Percentiles rank a stretch among this genome's conserved stretches.
Evolutionary conservation across 148 eudicot genomes (phyloP).

Genomic region (Gaultheria prostrata): DNA sequence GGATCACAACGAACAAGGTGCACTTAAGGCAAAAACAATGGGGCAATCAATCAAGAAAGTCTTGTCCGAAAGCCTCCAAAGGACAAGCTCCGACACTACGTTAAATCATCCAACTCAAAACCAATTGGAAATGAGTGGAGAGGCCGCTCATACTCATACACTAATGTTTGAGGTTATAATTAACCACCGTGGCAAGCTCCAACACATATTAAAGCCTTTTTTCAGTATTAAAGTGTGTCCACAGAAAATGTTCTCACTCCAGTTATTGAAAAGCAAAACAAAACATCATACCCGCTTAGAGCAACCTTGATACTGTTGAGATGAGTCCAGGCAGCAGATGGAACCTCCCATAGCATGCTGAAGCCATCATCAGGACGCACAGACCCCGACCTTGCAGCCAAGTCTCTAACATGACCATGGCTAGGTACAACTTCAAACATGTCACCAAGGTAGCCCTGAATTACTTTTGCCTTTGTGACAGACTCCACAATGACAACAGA

Average conservation of each 20-base stretch:
- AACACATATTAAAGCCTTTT: background rate
- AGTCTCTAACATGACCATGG: constrained; percentile 97
- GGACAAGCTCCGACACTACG: no score
- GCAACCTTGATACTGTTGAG: constrained; percentile 95
- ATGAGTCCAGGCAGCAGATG: constrained; percentile 96
- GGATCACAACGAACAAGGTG: no score
- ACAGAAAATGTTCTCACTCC: background rate
- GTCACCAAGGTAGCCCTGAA: constrained; percentile 95
- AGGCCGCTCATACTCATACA: no score
- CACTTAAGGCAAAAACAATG: no score
- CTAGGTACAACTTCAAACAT: constrained; percentile 94
- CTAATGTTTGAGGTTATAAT: no score
- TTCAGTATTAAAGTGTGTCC: background rate
- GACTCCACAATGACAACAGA: constrained; percentile 95
- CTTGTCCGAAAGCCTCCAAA: no score
- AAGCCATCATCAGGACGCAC: constrained; percentile 93
- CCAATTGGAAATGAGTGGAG: no score
- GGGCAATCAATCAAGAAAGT: no score
- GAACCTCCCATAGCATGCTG: constrained; percentile 99
- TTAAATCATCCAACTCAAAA: no score
- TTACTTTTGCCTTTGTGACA: constrained; percentile 84
- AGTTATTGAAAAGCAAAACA: background rate
- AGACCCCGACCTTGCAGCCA: constrained; percentile 97
- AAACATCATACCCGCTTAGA: constrained; percentile 60
- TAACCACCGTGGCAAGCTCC: no score